Base-by-base conservation (phyloP, 371 early-diverging fungal species). In the Mortierella sp. region DNA sequence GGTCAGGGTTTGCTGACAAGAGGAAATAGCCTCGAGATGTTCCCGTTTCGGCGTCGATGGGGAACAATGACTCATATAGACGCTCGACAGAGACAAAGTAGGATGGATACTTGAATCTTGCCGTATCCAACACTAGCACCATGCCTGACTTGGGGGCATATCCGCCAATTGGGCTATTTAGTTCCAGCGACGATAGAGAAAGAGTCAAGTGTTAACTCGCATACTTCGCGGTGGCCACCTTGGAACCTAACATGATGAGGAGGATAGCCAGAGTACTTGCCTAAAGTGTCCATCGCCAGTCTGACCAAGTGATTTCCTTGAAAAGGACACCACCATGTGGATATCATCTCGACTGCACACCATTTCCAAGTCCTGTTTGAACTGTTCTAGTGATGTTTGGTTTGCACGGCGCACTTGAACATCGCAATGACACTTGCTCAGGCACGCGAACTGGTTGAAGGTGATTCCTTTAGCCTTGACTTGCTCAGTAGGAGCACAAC, bases 291-390 rank as follows among this genome's bases (percentile, higher is more conserved):
- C 82, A 68, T 95, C 96, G 16, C 97, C 97, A 0, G 97, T 97
- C 72, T 96, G 96, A 13, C 88, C 87, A n/a, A 97, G 81, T 0
- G 86, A 74, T 37, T 86, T 84, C 28, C 97, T 87, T 1, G 91
- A 89, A 60, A 94, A 97, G 0, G 94, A 93, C 37, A 94, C 86
- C 0, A 97, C 94, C 91, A 96, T 94, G 49, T 93, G 95, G 50
- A 86, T 82, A 51, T 94, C 91, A 31, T 88, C 85, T 12, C 88
- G 80, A 34, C 85, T 83, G 21, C 90, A 87, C 2, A 91, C 90
- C 41, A 70, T 61, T 51, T 86, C 84, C 8, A 97, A 78, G 64
- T 96, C 96, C 19, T 80, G 66, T 22, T 88, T 63, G 60, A 97
- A 96, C 73, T 95, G 88, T 39, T 92, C 90, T 21, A 88, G 70